A percentile compares a stretch with the other conserved stretches of the same genome.
Conservation (phyloP, 345 rosid species). For the Cardamine occulta region DNA sequence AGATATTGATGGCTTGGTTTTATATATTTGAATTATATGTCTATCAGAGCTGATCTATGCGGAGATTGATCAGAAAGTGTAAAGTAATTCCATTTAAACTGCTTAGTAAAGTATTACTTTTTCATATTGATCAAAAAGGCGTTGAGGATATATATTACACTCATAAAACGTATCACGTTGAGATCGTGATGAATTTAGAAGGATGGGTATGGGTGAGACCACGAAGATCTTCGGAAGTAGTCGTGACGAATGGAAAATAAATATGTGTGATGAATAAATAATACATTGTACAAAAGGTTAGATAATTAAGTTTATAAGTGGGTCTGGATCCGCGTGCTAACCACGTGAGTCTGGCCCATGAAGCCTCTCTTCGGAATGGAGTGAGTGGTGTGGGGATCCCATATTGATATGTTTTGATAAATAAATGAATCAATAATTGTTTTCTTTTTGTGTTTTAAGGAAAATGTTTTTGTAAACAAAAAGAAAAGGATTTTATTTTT, state of each 20-base stretch:
- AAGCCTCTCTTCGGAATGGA: constrained; percentile 8
- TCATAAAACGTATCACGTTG: background rate
- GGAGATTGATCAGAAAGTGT: background rate
- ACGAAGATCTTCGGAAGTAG: constrained; percentile 13
- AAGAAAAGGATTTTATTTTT: background rate
- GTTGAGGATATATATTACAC: background rate
- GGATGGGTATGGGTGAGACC: constrained; percentile 33
- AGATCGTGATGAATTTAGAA: constrained; percentile 4
- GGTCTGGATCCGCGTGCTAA: constrained; percentile 21
- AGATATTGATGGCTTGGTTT: background rate
- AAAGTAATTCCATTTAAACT: background rate
- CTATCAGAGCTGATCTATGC: background rate
- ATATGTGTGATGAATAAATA: background rate
- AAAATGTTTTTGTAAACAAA: too few species aligned
- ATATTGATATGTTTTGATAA: background rate
- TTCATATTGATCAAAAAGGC: background rate
- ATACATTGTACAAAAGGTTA: background rate
- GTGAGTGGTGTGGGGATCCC: constrained; percentile 22
- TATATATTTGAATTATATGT: background rate
- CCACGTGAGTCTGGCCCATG: constrained; percentile 26
- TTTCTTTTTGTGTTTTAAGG: background rate
- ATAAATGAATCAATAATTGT: background rate
- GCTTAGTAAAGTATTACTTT: background rate
- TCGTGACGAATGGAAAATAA: background rate
- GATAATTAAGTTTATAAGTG: constrained; percentile 22